Percentiles rank a stretch among this genome's conserved stretches.
phyloP scores from a whole-genome alignment of 163 green algal genomes.

The Volvox carteri region DNA sequence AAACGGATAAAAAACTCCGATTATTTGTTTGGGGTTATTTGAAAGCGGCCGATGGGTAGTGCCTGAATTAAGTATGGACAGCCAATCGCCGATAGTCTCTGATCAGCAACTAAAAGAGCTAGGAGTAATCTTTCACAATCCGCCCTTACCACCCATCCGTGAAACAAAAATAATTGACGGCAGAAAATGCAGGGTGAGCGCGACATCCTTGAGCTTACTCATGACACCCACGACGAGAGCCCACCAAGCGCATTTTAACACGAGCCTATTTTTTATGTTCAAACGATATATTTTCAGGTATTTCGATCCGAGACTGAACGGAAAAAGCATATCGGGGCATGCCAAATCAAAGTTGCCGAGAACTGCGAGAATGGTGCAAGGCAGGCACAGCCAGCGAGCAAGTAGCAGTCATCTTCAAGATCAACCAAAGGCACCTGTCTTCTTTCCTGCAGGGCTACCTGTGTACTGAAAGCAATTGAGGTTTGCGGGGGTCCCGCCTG shows the following conservation, averaged over 20 bases:
- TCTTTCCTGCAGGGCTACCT: slow-evolving; percentile 25
- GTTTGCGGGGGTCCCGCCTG: slow-evolving; percentile 31
- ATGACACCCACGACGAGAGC: too few species aligned
- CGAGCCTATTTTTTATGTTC: neutral
- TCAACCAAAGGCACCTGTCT: neutral
- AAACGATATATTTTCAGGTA: slow-evolving; percentile 17
- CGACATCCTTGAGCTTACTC: neutral
- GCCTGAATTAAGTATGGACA: too few species aligned
- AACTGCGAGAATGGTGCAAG: slow-evolving; percentile 45
- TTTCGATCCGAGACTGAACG: slow-evolving; percentile 48
- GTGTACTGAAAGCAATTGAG: slow-evolving; percentile 51
- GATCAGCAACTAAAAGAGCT: slow-evolving; percentile 34
- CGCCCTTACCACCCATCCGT: slow-evolving; percentile 9
- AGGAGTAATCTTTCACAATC: slow-evolving; percentile 41
- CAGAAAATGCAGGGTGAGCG: slow-evolving; percentile 51
- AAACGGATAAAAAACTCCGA: too few species aligned
- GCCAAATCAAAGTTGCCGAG: slow-evolving; percentile 19
- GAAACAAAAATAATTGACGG: slow-evolving; percentile 37
- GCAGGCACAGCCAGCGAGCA: neutral
- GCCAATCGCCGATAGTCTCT: neutral
- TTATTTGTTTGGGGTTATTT: too few species aligned
- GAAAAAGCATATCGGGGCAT: neutral
- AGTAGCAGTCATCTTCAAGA: neutral
- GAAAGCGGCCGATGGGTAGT: too few species aligned
- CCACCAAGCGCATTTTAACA: too few species aligned